phyloP scores from a whole-genome alignment of 192 early-diverging fungal genomes.

The Rhizoclosmatium globosum region DNA sequence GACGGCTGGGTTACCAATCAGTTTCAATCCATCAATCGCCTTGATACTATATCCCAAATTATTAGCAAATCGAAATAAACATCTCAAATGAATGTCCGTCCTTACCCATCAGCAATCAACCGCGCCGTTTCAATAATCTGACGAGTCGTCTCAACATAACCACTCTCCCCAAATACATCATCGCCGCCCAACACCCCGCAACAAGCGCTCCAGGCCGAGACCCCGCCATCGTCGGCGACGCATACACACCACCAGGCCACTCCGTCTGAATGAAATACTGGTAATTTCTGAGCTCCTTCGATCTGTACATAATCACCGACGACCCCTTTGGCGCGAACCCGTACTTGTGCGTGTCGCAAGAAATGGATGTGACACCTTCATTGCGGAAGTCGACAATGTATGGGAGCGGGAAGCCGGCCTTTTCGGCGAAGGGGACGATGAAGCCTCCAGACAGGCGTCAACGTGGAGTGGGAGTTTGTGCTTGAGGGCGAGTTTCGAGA shows the following conservation, averaged over 20 bases:
- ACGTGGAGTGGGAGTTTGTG: conserved; percentile 90
- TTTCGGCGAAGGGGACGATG: conserved; percentile 91
- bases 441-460: conserved; percentile 98
- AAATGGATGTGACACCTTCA: conserved; percentile 92
- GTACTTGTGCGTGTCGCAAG: conserved; percentile 98
- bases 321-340: conserved; percentile 99
- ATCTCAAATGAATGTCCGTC: neutral
- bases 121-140: conserved; percentile 80
- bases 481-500: conserved; percentile 81
- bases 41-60: conserved; percentile 39
- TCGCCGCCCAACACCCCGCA: conserved; percentile 95
- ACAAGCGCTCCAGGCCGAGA: conserved; percentile 91
- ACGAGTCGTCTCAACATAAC: conserved; percentile 84
- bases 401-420: conserved; percentile 86
- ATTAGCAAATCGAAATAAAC: neutral
- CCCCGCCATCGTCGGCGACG: conserved; percentile 89
- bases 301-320: conserved; percentile 90
- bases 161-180: conserved; percentile 87
- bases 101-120: conserved; percentile 73
- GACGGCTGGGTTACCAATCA: conserved; percentile 84
- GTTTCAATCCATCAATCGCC: conserved; percentile 59
- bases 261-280: conserved; percentile 92
- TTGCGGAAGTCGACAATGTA: conserved; percentile 87
- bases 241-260: conserved; percentile 97
- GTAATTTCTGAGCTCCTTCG: conserved; percentile 80